Evolutionary conservation across 495 filamentous ascomycete genomes (phyloP).

Genomic region (Tuber indicum): DNA sequence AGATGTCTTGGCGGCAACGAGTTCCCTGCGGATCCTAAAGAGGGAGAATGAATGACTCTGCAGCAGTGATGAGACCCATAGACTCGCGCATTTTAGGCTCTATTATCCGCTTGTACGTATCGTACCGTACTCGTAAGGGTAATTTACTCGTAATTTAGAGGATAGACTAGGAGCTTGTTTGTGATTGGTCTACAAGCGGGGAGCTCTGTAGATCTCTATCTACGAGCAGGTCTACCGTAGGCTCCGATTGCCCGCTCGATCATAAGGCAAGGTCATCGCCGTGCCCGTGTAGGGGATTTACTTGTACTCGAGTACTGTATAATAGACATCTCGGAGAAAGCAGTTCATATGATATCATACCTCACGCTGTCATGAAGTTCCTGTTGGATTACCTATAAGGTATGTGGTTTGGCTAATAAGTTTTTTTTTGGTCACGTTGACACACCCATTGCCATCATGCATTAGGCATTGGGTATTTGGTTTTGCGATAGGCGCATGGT

Average conservation of each 20-base stretch:
- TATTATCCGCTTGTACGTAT: too few relatives aligned
- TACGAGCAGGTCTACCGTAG: too few relatives aligned
- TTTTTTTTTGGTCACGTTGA: too few relatives aligned
- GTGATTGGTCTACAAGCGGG: background rate
- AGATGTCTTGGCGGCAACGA: slow-evolving; percentile 23
- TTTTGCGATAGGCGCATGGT: too few relatives aligned
- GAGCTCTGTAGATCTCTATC: background rate
- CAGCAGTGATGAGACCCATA: background rate
- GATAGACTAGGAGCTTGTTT: background rate
- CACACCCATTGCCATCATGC: too few relatives aligned
- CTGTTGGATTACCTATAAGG: too few relatives aligned
- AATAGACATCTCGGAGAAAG: background rate
- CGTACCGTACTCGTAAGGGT: too few relatives aligned
- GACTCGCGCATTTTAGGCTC: background rate
- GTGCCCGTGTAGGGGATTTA: background rate
- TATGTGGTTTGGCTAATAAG: too few relatives aligned
- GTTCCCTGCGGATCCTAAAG: slow-evolving; percentile 1
- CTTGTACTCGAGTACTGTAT: too few relatives aligned
- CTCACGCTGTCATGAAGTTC: background rate
- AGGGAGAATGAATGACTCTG: background rate
- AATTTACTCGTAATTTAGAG: background rate
- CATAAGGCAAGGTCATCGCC: too few relatives aligned
- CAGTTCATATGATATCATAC: background rate
- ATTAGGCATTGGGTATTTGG: too few relatives aligned
- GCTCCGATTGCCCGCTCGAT: background rate